Evolutionary conservation across 768 basidiomycete species (phyloP), one percentile per base, ranked within the genome.

Genomic region (Gautieria morchelliformis): DNA sequence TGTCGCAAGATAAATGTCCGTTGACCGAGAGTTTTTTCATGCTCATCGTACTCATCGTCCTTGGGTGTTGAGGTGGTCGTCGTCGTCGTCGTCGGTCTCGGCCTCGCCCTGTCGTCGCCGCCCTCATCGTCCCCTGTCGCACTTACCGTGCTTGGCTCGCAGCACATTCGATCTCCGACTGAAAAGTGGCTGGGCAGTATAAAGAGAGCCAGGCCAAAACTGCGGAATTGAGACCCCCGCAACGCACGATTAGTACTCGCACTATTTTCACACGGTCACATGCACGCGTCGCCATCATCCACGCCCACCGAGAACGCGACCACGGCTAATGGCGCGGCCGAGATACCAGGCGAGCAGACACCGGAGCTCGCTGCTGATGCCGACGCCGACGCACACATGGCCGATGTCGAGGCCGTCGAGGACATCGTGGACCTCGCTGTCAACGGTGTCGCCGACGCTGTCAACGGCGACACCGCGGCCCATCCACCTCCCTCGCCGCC

Each of bases 181-280:
- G 68, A 67, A 69, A 70, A 69, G 66, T 72, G 82, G 82, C 82
- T 42, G 19, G 54, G 42, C 42, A 56, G 51, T 59, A 59, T 53
- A 59, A 46, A 59, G 47, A 27, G 58, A 20, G 58, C 22, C 24
- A 41, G n/a, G 15, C 42, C 52, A 39, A 46, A n/a, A 20, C 47
- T 59, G 19, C 27, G 27, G 27, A 14, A 15, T 35, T n/a, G 60
- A 57, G 48, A 45, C 58, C 60, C 57, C 60, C 59, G 48, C 58
- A 52, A 61, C 39, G 40, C 60, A 56, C 57, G 54, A 60, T 60
- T 56, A 47, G 47, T 60, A 54, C 56, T 81, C 82, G 79, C 78
- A 82, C 84, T 81, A 81, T 78, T 78, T 41, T 57, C 51, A 53
- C 60, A 59, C 58, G 57, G 58, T 58, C 45, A 52, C 46, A 52